phyloP scores from a whole-genome alignment of 441 rosid genomes.

The Erysimum cheiri region DNA sequence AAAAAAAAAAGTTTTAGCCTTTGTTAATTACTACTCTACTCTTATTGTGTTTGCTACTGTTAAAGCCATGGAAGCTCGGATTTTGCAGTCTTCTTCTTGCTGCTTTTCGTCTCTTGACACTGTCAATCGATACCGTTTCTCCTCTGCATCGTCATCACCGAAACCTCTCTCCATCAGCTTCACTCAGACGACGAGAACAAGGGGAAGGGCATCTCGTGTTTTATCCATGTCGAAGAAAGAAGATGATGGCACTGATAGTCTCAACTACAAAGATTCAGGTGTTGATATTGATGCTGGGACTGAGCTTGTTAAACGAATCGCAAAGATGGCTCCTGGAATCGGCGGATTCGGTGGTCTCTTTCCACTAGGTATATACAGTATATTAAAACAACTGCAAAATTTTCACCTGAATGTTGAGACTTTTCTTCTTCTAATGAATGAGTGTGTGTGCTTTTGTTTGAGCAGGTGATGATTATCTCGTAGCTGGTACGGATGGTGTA shows the following conservation, averaged over 20 bases:
- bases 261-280: slow-evolving; percentile 86
- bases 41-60: not conserved
- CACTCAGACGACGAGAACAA: slow-evolving; percentile 33
- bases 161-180: slow-evolving; percentile 29
- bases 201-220: not conserved
- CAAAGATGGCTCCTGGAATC: slow-evolving; percentile 90
- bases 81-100: slow-evolving; percentile 35
- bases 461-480: slow-evolving; percentile 86
- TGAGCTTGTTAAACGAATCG: slow-evolving; percentile 85
- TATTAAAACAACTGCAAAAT: not conserved
- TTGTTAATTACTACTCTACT: not conserved
- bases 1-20: slow-evolving; percentile 12
- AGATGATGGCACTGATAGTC: slow-evolving; percentile 44
- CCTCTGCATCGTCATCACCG: slow-evolving; percentile 10
- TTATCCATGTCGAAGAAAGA: slow-evolving; percentile 46
- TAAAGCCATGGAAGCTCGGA: slow-evolving; percentile 36
- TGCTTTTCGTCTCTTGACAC: slow-evolving; percentile 25
- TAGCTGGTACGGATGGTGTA: slow-evolving; percentile 97
- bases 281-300: slow-evolving; percentile 96
- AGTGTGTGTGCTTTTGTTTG: slow-evolving; percentile 3
- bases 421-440: slow-evolving; percentile 1
- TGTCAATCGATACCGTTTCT: slow-evolving; percentile 32
- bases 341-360: slow-evolving; percentile 94
- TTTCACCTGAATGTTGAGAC: slow-evolving; percentile 17
- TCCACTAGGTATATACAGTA: slow-evolving; percentile 74